Percentiles rank a stretch among this genome's conserved stretches.
phyloP scores from a whole-genome alignment of 305 asterid species.

The Salvia sclarea region DNA sequence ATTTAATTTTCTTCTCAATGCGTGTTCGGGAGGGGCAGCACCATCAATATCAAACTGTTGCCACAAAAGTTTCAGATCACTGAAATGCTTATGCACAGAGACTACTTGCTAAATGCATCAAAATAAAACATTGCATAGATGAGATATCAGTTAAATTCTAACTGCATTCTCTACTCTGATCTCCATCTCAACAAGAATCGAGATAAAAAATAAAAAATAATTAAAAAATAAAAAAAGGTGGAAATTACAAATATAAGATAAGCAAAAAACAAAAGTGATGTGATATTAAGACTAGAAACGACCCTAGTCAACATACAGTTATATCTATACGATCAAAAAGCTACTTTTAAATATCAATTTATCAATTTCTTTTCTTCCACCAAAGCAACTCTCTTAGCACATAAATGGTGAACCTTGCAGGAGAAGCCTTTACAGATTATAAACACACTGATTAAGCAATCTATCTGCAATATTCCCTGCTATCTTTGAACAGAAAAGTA shows the following conservation, averaged over 20 bases:
- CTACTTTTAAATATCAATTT: background rate
- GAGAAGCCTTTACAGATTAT: background rate
- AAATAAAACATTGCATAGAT: background rate
- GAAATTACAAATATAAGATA: background rate
- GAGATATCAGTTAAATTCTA: background rate
- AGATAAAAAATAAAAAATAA: too few species aligned
- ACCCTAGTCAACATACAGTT: slow-evolving; percentile 1
- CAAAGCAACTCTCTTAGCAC: slow-evolving; percentile 11
- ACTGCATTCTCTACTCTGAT: background rate
- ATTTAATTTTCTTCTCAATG: slow-evolving; percentile 93
- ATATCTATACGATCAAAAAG: background rate
- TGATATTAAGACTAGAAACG: background rate
- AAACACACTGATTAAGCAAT: background rate
- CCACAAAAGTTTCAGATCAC: slow-evolving; percentile 22
- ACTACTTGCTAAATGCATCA: background rate
- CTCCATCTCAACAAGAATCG: slow-evolving; percentile 16
- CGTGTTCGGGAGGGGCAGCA: slow-evolving; percentile 92
- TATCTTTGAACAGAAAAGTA: background rate
- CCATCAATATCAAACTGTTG: slow-evolving; percentile 84
- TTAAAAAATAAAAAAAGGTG: background rate
- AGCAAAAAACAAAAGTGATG: background rate
- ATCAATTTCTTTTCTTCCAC: background rate
- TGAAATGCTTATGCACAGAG: slow-evolving; percentile 22
- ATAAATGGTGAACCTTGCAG: background rate
- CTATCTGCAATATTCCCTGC: slow-evolving; percentile 16